Evolutionary conservation across 2,329 filamentous ascomycete genomes (phyloP), one percentile per base, ranked within the genome.

Genomic region (Orbilia blumenaviensis): DNA sequence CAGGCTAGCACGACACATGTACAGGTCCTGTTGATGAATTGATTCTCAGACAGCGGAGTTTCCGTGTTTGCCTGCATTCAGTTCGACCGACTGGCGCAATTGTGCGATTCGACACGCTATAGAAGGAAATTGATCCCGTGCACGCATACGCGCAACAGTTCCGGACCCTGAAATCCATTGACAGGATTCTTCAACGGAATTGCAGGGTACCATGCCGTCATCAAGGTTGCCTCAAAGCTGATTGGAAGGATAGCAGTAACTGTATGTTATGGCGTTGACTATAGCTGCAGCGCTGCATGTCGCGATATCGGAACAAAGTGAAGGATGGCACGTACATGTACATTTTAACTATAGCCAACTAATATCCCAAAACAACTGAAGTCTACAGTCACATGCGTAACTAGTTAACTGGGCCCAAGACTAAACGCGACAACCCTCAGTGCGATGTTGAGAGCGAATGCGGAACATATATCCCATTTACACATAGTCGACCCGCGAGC

Each of bases 41-140:
- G n/a, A n/a, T n/a, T n/a, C n/a, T 25, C 38, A 56, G 52, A 16
- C 38, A 10, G 32, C 32, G 52, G 52, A 38, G 32, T 6, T 36
- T 56, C 52, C 29, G 52, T 1, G 21, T 18, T 38, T 38, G 12
- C 29, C 16, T 36, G 4, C 6, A 18, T 34, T 54, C 27, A 3
- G 27, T 21, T 21, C 7, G 27, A 8, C 29, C 48, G 48, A 14
- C n/a, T 16, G n/a, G 12, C 7, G 3, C 41, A 21, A 18, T 14
- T 25, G 18, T 38, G 38, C 27, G 48, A 52, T 25, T 27, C 6
- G 16, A 29, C 16, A 29, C 25, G 25, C 25, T 52, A 9, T 1
- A 3, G 14, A 54, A 56, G 52, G 52, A 56, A 56, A 56, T 14
- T n/a, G 32, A 7, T 56, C 52, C 38, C 52, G 52, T 56, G 52